A percentile compares a stretch with the other conserved stretches of the same genome.
phyloP scores from a whole-genome alignment of 202 grass and related monocot genomes.

The Schoenoplectus tabernaemontani region DNA sequence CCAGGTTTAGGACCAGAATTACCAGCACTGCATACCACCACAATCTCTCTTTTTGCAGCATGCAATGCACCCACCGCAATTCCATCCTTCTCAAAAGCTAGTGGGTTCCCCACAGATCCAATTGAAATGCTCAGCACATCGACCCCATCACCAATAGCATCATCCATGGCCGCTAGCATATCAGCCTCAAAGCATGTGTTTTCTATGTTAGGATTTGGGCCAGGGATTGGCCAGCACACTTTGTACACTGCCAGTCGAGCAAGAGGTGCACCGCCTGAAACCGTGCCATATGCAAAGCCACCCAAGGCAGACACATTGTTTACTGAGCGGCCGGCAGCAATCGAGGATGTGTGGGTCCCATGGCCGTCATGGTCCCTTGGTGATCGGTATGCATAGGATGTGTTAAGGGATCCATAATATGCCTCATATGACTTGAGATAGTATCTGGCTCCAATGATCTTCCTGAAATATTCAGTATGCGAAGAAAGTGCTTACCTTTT shows the following conservation, averaged over 20 bases:
- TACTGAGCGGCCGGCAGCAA: conserved; percentile 53
- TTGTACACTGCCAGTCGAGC: conserved; percentile 76
- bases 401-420: conserved; percentile 42
- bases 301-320: conserved; percentile 45
- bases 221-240: conserved; percentile 96
- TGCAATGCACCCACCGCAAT: conserved; percentile 76
- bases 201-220: conserved; percentile 76
- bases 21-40: conserved; percentile 77
- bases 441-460: conserved; percentile 80
- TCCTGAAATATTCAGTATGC: conserved; percentile 29
- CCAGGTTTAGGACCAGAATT: conserved; percentile 59
- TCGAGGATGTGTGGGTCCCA: conserved; percentile 93
- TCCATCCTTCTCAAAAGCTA: conserved; percentile 37
- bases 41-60: conserved; percentile 46
- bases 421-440: conserved; percentile 83
- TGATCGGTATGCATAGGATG: conserved; percentile 51
- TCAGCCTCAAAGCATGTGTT: conserved; percentile 95
- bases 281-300: conserved; percentile 55
- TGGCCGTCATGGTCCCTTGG: conserved; percentile 86
- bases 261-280: conserved; percentile 66
- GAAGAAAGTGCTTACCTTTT: neutral
- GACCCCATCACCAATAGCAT: conserved; percentile 82
- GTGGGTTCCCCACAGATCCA: conserved; percentile 30
- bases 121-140: conserved; percentile 85
- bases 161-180: conserved; percentile 89